Evolutionary conservation across 2,329 filamentous ascomycete species (phyloP).

Genomic region (Cytospora paraplurivora): DNA sequence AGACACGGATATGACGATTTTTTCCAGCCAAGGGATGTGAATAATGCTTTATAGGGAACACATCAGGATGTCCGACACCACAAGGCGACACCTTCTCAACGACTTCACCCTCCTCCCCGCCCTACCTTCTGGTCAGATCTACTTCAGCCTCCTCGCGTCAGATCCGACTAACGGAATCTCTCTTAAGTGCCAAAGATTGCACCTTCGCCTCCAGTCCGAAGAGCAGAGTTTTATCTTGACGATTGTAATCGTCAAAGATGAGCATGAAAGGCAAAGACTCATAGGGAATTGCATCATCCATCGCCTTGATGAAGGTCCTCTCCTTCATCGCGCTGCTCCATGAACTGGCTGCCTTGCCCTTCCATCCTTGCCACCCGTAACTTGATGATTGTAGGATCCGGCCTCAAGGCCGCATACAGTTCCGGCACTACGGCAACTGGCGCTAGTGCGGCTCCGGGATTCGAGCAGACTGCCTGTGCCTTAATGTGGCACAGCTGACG

Average conservation of each 20-base stretch:
- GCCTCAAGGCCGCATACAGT: conserved; percentile 42
- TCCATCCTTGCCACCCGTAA: conserved; percentile 29
- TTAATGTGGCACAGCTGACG: conserved; percentile 53
- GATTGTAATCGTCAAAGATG: conserved; percentile 1
- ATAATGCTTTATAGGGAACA: neutral
- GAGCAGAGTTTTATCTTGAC: neutral
- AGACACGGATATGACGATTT: neutral
- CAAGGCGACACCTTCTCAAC: neutral
- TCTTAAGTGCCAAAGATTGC: no score
- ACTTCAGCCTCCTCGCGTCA: neutral
- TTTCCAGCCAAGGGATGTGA: neutral
- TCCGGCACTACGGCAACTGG: conserved; percentile 40
- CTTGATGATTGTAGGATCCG: conserved; percentile 37
- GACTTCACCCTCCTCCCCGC: neutral
- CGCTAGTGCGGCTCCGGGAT: conserved; percentile 29
- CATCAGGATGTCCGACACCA: neutral
- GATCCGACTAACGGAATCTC: neutral
- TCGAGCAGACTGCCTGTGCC: conserved; percentile 33
- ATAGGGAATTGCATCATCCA: neutral
- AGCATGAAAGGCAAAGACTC: neutral
- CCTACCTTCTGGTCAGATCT: neutral
- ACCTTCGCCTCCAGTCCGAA: neutral
- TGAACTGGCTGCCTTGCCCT: conserved; percentile 16
- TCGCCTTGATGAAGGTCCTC: conserved; percentile 18
- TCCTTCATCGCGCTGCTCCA: conserved; percentile 25